phyloP scores from a whole-genome alignment of 2,329 filamentous ascomycete genomes.

The Xylariomycetidae sp. region DNA sequence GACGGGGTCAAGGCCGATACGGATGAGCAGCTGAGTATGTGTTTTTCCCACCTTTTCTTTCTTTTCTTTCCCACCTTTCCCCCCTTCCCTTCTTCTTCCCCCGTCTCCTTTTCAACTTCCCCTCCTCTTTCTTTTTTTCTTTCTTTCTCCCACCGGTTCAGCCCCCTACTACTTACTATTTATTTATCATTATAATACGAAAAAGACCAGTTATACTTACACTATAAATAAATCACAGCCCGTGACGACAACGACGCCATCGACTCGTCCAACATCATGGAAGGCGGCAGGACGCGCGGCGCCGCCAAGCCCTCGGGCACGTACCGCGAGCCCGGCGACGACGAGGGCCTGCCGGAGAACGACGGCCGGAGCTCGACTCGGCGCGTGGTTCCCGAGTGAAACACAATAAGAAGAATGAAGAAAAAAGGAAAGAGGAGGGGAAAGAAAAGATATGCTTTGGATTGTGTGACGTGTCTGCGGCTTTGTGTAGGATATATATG shows the following conservation, averaged over 20 bases:
- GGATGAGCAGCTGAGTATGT: slow-evolving; percentile 31
- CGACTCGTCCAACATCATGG: slow-evolving; percentile 31
- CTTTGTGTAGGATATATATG: too few relatives aligned
- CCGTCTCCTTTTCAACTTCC: neutral
- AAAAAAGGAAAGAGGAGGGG: too few relatives aligned
- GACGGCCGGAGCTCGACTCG: slow-evolving; percentile 17
- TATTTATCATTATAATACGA: too few relatives aligned
- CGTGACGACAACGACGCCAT: slow-evolving; percentile 34
- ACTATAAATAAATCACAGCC: slow-evolving; percentile 13
- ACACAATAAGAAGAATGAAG: too few relatives aligned
- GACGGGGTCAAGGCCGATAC: slow-evolving; percentile 26
- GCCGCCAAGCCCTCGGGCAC: slow-evolving; percentile 18
- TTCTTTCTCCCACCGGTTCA: neutral
- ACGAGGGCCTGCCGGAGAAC: slow-evolving; percentile 21
- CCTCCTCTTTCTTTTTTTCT: neutral
- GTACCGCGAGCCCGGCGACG: slow-evolving; percentile 31
- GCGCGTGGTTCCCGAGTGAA: slow-evolving; percentile 1
- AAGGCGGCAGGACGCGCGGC: slow-evolving; percentile 28
- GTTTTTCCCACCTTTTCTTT: neutral
- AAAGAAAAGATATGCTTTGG: too few relatives aligned
- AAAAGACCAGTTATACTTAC: neutral
- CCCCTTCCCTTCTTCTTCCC: neutral
- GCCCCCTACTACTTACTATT: neutral
- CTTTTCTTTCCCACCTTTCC: neutral
- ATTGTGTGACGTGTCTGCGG: too few relatives aligned